Base-by-base conservation (phyloP, 1,284 basidiomycete genomes). In the Apiotrichum siamense region DNA sequence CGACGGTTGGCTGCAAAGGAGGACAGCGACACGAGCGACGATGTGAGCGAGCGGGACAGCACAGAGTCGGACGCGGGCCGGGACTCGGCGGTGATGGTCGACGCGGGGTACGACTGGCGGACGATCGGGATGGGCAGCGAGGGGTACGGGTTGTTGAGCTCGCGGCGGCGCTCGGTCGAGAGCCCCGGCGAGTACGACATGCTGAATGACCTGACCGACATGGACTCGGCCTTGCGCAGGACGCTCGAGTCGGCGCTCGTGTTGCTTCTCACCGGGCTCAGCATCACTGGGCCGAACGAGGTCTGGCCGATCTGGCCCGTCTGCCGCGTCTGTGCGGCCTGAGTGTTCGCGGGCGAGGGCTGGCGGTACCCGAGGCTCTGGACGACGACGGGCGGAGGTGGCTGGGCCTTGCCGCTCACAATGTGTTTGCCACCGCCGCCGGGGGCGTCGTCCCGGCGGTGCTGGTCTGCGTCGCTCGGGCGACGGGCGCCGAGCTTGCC, bases 401-500 rank as follows among this genome's bases (percentile, higher is more conserved):
- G 32, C 20, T n/a, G 31, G 23, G 25, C 23, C 4, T 27, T 33
- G n/a, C 40, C 25, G n/a, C 23, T 36, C 25, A 25, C 13, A 23
- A 23, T 36, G 20, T 17, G 27, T 31, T 35, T 39, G 29, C 27
- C 37, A 15, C 29, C 29, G 26, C 20, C 20, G 21, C 18, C 7
- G 5, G 7, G 6, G 12, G 39, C 39, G 18, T 17, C 29, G n/a
- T 37, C 25, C 29, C 24, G 20, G n/a, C 18, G 1, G 18, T 42
- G 40, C 23, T 56, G 44, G 29, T 54, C 43, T 42, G 46, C 49
- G 52, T 61, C 26, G 55, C 64, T 50, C 57, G 38, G 39, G 23
- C 68, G 59, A 0, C 62, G 58, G 7, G 57, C 60, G 10, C 64
- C 67, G 17, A 92, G 77, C 72, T 93, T 93, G 59, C 88, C 83